Percentiles rank a stretch among this genome's conserved stretches.
Conservation (phyloP, 371 early-diverging fungal species). For the Actinomortierella ambigua region DNA sequence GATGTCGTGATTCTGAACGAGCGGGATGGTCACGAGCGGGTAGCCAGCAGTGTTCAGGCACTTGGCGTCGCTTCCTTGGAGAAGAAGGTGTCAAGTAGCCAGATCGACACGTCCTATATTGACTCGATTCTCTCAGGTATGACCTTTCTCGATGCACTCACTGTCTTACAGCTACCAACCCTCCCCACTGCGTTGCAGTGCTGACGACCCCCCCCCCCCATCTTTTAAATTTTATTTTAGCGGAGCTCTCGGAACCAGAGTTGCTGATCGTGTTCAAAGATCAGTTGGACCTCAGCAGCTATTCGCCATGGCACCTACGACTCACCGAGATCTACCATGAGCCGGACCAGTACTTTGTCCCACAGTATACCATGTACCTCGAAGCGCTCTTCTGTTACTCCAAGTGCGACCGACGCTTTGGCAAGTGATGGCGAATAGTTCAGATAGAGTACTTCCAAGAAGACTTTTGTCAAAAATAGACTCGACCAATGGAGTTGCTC, state of each 20-base stretch:
- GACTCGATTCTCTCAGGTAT: too few species aligned
- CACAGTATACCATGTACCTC: constrained; percentile 51
- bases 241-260: constrained; percentile 59
- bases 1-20: constrained; percentile 34
- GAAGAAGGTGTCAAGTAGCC: constrained; percentile 20
- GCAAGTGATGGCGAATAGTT: too few species aligned
- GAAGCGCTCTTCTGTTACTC: constrained; percentile 53
- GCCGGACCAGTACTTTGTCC: constrained; percentile 33
- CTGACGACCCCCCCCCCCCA: not conserved
- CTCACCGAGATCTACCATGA: constrained; percentile 60
- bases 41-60: constrained; percentile 20
- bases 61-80: constrained; percentile 24
- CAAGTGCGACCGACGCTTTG: constrained; percentile 60
- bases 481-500: too few species aligned
- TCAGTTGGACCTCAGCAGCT: constrained; percentile 63
- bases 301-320: constrained; percentile 68
- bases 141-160: too few species aligned
- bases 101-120: constrained; percentile 15
- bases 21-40: constrained; percentile 30
- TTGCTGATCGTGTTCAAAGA: constrained; percentile 63
- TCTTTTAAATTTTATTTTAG: not conserved
- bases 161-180: too few species aligned
- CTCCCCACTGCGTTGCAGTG: too few species aligned
- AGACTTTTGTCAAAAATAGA: too few species aligned
- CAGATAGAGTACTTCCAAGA: too few species aligned